phyloP scores from a whole-genome alignment of 768 basidiomycete species.

The Dacryopinax primogenitus region DNA sequence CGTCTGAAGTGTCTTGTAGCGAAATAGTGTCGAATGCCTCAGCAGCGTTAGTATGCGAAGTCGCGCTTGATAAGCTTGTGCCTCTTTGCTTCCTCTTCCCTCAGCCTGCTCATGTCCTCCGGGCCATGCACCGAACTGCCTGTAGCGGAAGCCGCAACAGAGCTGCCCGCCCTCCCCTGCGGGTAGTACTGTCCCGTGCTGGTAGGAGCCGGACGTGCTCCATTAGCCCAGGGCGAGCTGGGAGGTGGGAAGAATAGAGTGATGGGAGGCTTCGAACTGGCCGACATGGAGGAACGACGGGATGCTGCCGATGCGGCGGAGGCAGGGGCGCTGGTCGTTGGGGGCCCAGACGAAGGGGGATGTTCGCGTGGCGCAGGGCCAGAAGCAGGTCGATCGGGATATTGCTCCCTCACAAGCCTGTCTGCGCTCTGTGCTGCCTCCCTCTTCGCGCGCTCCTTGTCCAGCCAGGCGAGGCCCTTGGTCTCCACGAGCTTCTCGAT shows the following conservation, averaged over 20 bases:
- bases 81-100: not conserved
- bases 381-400: slow-evolving; percentile 12
- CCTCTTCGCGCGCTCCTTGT: slow-evolving; percentile 9
- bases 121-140: not conserved
- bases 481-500: slow-evolving; percentile 10
- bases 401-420: slow-evolving; percentile 17
- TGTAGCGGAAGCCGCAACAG: not conserved
- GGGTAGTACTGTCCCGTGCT: not conserved
- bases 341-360: too few relatives aligned
- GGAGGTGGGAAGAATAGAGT: not conserved
- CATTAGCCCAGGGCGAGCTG: not conserved
- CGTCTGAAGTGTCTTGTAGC: not conserved
- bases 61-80: not conserved
- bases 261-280: not conserved
- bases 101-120: not conserved
- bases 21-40: too few relatives aligned
- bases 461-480: slow-evolving; percentile 9
- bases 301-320: not conserved
- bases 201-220: not conserved
- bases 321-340: not conserved
- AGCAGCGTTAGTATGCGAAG: not conserved
- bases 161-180: not conserved
- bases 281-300: not conserved
- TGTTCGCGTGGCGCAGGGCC: not conserved
- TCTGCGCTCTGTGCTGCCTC: slow-evolving; percentile 17